Conservation (phyloP, 306 rosid genomes). For the Castanea crenata region DNA sequence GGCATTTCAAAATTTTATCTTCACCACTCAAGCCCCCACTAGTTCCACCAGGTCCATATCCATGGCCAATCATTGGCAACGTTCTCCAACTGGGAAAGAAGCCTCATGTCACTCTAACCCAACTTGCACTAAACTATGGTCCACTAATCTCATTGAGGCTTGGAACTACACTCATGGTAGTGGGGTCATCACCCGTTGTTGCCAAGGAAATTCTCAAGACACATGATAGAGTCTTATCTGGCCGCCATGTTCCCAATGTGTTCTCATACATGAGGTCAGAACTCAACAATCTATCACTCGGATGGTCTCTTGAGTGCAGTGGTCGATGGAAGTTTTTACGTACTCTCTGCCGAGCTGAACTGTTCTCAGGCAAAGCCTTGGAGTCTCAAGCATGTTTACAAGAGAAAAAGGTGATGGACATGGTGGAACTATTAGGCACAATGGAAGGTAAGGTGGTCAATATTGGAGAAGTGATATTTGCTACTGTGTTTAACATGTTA, state of each 20-base stretch:
- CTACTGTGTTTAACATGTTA: too few species aligned
- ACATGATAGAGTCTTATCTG: slow-evolving; percentile 1
- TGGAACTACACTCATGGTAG: slow-evolving; percentile 8
- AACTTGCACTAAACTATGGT: neutral
- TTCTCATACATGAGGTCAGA: neutral
- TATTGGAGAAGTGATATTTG: too few species aligned
- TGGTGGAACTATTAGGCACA: slow-evolving; percentile 2
- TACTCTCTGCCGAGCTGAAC: too few species aligned
- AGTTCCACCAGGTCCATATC: too few species aligned
- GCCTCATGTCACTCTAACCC: neutral
- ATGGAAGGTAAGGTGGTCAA: too few species aligned
- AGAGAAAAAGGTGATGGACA: slow-evolving; percentile 10
- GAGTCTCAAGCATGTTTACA: slow-evolving; percentile 1
- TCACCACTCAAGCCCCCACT: too few species aligned
- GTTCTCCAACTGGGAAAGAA: neutral
- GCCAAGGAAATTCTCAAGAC: slow-evolving; percentile 23
- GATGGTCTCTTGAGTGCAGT: slow-evolving; percentile 10
- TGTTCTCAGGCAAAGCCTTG: too few species aligned
- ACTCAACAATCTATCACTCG: neutral
- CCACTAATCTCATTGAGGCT: neutral
- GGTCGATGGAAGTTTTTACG: neutral
- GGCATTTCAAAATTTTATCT: too few species aligned
- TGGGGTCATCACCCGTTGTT: slow-evolving; percentile 4
- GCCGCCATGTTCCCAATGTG: too few species aligned
- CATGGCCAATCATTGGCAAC: slow-evolving; percentile 32